These are phyloP conservation scores for Nakaseomyces glabratus DNA, from an alignment of 1,139 yeast species.

Conservation along the genomic window DNA sequence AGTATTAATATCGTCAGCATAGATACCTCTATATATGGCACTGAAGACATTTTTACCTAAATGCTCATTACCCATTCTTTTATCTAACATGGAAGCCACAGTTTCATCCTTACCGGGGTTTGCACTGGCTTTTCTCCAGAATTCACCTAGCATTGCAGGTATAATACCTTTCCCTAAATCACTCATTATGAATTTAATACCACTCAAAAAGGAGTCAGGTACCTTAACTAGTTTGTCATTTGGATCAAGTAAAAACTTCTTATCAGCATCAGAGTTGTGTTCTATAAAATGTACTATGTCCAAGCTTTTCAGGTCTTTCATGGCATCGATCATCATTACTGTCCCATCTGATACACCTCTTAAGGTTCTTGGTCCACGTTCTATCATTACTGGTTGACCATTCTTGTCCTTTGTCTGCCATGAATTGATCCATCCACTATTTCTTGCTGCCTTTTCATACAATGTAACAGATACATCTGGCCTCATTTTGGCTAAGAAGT, in stretches of 20 bases:
- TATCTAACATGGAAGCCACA: slow-evolving; percentile 52
- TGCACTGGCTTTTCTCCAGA: slow-evolving; percentile 25
- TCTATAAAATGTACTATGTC: slow-evolving; percentile 44
- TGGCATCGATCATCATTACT: slow-evolving; percentile 48
- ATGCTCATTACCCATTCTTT: slow-evolving; percentile 55
- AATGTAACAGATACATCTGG: slow-evolving; percentile 63
- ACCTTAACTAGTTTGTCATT: slow-evolving; percentile 40
- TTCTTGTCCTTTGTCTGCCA: slow-evolving; percentile 24
- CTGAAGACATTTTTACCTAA: slow-evolving; percentile 61
- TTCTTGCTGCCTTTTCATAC: slow-evolving; percentile 43
- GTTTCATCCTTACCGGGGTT: slow-evolving; percentile 49
- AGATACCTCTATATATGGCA: slow-evolving; percentile 81
- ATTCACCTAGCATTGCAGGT: slow-evolving; percentile 34
- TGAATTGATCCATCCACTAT: slow-evolving; percentile 80
- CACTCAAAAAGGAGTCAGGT: slow-evolving; percentile 34
- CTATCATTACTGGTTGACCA: slow-evolving; percentile 36
- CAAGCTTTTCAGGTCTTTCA: slow-evolving; percentile 38
- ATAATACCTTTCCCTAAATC: slow-evolving; percentile 39
- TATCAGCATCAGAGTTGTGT: slow-evolving; percentile 46
- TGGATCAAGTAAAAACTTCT: slow-evolving; percentile 46
- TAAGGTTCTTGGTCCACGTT: slow-evolving; percentile 70
- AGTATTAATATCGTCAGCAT: slow-evolving; percentile 71
- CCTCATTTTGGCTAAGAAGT: slow-evolving; percentile 57
- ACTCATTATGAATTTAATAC: slow-evolving; percentile 37
- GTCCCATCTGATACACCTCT: slow-evolving; percentile 65